Conservation (phyloP, 1,284 basidiomycete genomes). For the Puccinia brachypodii region DNA sequence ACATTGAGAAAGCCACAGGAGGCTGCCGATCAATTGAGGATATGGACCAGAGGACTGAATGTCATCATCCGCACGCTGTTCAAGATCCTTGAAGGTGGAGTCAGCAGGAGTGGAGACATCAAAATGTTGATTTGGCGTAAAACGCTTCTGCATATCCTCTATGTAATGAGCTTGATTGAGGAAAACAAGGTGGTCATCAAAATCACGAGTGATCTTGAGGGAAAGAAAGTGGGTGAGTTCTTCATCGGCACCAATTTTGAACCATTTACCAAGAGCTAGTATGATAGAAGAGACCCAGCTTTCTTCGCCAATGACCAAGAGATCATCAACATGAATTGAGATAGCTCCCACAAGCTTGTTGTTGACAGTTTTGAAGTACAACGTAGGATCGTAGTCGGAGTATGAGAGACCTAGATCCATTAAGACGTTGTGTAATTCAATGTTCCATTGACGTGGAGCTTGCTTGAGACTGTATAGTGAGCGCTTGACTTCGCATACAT, state of each 20-base stretch:
- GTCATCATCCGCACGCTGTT: background rate
- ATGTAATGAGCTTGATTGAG: slow-evolving; percentile 6
- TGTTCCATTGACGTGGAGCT: background rate
- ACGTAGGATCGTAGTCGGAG: background rate
- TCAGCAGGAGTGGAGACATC: too few species aligned
- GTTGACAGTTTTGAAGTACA: background rate
- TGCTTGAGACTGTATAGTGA: slow-evolving; percentile 10
- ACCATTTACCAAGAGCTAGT: background rate
- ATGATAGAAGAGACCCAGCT: background rate
- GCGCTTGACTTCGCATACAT: background rate
- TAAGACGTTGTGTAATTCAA: background rate
- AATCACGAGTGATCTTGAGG: too few species aligned
- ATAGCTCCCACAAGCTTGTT: background rate
- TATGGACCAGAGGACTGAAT: background rate
- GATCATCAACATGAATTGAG: background rate
- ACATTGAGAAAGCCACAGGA: background rate
- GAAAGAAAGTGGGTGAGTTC: too few species aligned
- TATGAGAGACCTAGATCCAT: background rate
- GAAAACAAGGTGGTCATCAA: too few species aligned
- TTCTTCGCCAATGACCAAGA: background rate
- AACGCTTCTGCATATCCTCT: background rate
- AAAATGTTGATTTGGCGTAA: too few species aligned
- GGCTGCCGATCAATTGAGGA: background rate
- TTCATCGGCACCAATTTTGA: background rate
- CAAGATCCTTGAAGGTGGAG: background rate